Evolutionary conservation across 2,329 filamentous ascomycete species (phyloP), one percentile per base, ranked within the genome.

Genomic region (Dendryphion nanum): DNA sequence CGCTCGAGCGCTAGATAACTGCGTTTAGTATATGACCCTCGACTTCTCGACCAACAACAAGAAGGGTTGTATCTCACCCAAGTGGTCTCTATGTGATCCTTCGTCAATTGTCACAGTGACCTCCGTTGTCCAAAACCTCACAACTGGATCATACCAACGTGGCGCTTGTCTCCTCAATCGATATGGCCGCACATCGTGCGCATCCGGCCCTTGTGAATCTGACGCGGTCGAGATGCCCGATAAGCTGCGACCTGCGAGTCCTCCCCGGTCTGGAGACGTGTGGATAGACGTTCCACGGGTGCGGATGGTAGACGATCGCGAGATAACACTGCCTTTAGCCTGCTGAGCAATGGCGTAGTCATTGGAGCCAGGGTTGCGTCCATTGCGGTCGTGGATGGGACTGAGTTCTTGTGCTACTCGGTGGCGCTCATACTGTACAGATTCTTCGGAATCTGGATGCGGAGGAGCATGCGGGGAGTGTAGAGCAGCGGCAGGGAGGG

Each of bases 1-100:
- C 85, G 73, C 64, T 89, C 84, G 38, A 88, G 76, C 24, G 85
- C 85, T 88, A 51, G 12, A 30, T 30, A 16, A 30, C 16, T 30
- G 13, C 29, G 8, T 30, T 15, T 13, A 15, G 8, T 30, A 13
- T 15, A 8, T 30, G 12, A 30, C 23, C n/a, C 23, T 26, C 8
- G n/a, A 26, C n/a, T 8, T 8, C n/a, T 26, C 23, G 23, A n/a
- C n/a, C 23, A 26, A 26, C 23, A 8, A 26, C 23, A 26, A n/a
- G 10, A 26, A 10, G 10, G 23, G n/a, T 26, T 26, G 23, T 30
- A 6, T 46, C 69, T 37, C 68, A 79, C 78, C 77, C 29, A 82
- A 51, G 60, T 81, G 76, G 52, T 81, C 77, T 57, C 77, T 66
- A 47, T 72, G 73, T 33, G 68, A 58, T 18, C 68, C 65, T 42